Conservation (phyloP, 176 grass and related monocot genomes). For the Ensete ventricosum region DNA sequence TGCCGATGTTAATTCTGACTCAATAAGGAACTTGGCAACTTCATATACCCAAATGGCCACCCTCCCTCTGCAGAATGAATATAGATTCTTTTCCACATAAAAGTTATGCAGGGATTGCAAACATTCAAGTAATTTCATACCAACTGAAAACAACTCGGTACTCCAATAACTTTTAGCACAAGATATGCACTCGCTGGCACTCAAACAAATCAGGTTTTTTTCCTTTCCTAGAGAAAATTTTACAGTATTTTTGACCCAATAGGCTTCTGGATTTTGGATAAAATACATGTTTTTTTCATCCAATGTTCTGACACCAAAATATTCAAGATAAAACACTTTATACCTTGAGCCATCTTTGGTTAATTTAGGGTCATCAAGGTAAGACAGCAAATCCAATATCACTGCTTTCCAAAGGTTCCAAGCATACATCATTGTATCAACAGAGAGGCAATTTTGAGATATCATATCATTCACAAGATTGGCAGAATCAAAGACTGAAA, state of each 20-base stretch:
- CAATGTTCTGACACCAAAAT: constrained; percentile 55
- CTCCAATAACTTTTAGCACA: constrained; percentile 39
- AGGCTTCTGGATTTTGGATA: constrained; percentile 41
- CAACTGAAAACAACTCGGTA: constrained; percentile 50
- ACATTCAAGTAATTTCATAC: constrained; percentile 33
- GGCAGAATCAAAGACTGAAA: constrained; percentile 18
- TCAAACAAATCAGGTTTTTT: constrained; percentile 20
- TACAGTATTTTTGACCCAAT: constrained; percentile 32
- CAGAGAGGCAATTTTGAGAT: constrained; percentile 23
- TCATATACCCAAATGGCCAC: constrained; percentile 25
- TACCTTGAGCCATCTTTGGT: constrained; percentile 10
- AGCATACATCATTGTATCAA: constrained; percentile 30
- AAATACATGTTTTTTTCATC: constrained; percentile 13
- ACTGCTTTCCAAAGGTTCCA: constrained; percentile 52
- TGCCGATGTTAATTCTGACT: constrained; percentile 10
- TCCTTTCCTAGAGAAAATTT: constrained; percentile 27
- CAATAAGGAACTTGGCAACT: constrained; percentile 35
- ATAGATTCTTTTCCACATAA: constrained; percentile 3
- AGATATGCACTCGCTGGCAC: constrained; percentile 19
- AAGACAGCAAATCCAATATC: constrained; percentile 21
- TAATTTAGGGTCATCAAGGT: constrained; percentile 10
- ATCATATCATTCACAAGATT: constrained; percentile 22
- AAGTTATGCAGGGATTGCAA: constrained; percentile 34
- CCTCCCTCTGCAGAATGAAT: constrained; percentile 19
- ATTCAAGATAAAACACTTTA: constrained; percentile 50